A percentile compares a stretch with the other conserved stretches of the same genome.
These are phyloP conservation scores for Pseudozyma tsukubaensis DNA, from an alignment of 1,284 basidiomycete genomes.

Conservation along the genomic window DNA sequence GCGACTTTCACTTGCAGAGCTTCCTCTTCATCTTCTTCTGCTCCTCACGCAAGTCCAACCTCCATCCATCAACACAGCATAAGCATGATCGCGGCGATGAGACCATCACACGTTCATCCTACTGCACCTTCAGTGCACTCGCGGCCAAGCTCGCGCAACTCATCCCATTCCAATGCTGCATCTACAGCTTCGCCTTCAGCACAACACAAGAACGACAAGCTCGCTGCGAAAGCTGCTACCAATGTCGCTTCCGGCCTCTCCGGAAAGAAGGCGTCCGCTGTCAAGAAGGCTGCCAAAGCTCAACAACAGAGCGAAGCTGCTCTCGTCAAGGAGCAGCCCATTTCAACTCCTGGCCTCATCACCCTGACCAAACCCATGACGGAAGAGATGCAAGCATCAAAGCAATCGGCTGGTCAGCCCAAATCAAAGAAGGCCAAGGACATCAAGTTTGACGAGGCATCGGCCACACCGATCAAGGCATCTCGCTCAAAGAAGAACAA, in stretches of 20 bases:
- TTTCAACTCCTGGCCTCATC: conserved; percentile 47
- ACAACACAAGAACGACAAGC: conserved; percentile 34
- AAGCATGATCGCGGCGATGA: conserved; percentile 62
- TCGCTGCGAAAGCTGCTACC: conserved; percentile 28
- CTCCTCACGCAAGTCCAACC: neutral
- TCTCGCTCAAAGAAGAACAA: conserved; percentile 37
- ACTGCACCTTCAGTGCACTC: conserved; percentile 47
- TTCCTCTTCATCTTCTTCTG: no score
- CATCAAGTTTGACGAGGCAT: conserved; percentile 33
- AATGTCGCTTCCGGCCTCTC: conserved; percentile 31
- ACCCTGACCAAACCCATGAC: conserved; percentile 51
- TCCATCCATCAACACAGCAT: neutral
- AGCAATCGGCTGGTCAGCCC: conserved; percentile 15
- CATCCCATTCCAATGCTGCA: conserved; percentile 26
- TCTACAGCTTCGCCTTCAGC: conserved; percentile 41
- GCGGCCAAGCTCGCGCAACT: conserved; percentile 49
- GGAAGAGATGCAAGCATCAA: conserved; percentile 38
- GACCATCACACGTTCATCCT: conserved; percentile 45
- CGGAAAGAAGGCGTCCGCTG: conserved; percentile 44
- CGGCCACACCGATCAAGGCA: conserved; percentile 36
- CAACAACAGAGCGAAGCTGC: conserved; percentile 18
- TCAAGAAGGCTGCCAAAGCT: conserved; percentile 35
- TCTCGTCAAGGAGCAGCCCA: conserved; percentile 9
- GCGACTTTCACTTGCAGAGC: no score
- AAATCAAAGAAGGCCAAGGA: conserved; percentile 47